These are phyloP conservation scores for Pyrrhoderma noxium DNA, from an alignment of 1,284 basidiomycete genomes.

Conservation along the genomic window DNA sequence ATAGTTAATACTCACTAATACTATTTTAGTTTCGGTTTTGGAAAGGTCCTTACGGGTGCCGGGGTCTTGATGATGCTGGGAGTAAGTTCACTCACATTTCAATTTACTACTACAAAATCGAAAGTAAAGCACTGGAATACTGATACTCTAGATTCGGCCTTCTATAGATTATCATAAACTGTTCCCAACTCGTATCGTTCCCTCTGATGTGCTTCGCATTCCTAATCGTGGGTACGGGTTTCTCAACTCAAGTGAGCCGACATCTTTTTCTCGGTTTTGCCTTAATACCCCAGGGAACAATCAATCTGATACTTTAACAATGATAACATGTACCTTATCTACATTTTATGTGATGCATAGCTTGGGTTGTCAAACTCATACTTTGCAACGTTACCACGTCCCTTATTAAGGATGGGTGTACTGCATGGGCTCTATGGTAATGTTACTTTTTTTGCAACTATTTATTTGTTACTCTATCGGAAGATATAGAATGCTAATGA, in stretches of 20 bases:
- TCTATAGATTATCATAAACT: conserved; percentile 28
- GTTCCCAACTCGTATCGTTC: conserved; percentile 27
- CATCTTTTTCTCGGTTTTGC: background rate
- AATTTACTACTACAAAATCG: background rate
- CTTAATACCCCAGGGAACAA: background rate
- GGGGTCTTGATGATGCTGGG: conserved; percentile 26
- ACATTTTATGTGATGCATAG: conserved; percentile 21
- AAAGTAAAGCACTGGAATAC: no score
- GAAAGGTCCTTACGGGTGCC: conserved; percentile 25
- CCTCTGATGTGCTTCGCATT: conserved; percentile 29
- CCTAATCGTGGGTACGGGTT: conserved; percentile 27
- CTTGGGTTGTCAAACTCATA: conserved; percentile 28
- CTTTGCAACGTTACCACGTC: conserved; percentile 26
- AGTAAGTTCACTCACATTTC: conserved; percentile 19
- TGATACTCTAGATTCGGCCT: no score
- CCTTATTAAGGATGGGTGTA: conserved; percentile 28
- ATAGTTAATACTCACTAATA: no score
- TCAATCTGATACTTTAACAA: background rate
- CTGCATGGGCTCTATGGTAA: conserved; percentile 28
- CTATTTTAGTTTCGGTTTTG: conserved; percentile 21
- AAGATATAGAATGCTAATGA: no score
- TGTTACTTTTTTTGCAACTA: background rate
- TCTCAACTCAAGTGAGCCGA: conserved; percentile 25
- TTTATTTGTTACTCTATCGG: background rate
- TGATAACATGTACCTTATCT: background rate